Percentiles rank a stretch among this genome's conserved stretches.
Conservation (phyloP, 1,284 basidiomycete genomes). For the Entoloma clypeatum region DNA sequence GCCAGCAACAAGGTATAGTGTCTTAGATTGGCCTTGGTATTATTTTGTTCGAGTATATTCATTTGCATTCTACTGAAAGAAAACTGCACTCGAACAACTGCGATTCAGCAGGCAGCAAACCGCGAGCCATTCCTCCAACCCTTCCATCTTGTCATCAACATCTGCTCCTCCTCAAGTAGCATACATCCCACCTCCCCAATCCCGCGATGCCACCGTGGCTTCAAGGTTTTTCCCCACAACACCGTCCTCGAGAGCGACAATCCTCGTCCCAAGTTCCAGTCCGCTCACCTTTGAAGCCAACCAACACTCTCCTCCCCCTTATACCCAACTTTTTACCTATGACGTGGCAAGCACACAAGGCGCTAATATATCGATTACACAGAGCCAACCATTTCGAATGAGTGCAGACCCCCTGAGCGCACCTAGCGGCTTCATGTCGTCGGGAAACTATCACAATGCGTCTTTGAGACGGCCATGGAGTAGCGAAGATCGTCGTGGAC, state of each 20-base stretch:
- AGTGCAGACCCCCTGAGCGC: conserved; percentile 53
- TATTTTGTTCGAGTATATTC: conserved; percentile 21
- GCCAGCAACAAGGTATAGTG: conserved; percentile 37
- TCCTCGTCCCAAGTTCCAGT: conserved; percentile 75
- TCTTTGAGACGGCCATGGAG: conserved; percentile 42
- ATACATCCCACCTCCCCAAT: conserved; percentile 40
- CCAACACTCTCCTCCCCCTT: conserved; percentile 34
- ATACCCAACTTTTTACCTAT: conserved; percentile 30
- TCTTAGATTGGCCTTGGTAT: conserved; percentile 10
- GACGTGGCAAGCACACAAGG: conserved; percentile 43
- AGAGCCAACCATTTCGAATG: conserved; percentile 33
- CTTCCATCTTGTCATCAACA: conserved; percentile 32
- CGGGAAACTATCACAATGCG: conserved; percentile 41
- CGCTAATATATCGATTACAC: conserved; percentile 33
- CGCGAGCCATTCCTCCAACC: conserved; percentile 31
- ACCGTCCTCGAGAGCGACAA: conserved; percentile 40
- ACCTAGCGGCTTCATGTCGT: conserved; percentile 55
- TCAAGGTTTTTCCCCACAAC: conserved; percentile 39
- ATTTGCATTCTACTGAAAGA: conserved; percentile 34
- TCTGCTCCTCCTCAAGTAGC: conserved; percentile 24
- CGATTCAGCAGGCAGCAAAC: conserved; percentile 52
- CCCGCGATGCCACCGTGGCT: conserved; percentile 38
- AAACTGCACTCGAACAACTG: conserved; percentile 56
- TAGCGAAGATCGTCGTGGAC: conserved; percentile 32
- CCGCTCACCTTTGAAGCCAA: conserved; percentile 43